These are phyloP conservation scores for Saccharomycopsis sp. DNA, from an alignment of 805 yeast genomes.

Conservation along the genomic window DNA sequence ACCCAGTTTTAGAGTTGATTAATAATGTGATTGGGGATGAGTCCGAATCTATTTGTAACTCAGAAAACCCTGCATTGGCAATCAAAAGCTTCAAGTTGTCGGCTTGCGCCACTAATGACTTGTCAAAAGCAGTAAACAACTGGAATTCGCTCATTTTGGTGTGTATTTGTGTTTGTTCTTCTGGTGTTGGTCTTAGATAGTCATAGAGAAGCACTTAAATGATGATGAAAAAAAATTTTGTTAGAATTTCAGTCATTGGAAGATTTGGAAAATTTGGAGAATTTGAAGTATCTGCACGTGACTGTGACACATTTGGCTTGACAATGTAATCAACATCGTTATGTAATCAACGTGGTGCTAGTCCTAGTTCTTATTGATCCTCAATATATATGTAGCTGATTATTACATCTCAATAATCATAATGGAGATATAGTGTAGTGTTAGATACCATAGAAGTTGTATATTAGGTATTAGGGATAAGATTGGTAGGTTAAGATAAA, in stretches of 20 bases:
- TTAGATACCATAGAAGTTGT: too few relatives aligned
- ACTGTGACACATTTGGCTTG: too few relatives aligned
- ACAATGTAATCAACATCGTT: not conserved
- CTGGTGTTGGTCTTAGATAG: too few relatives aligned
- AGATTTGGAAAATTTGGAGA: too few relatives aligned
- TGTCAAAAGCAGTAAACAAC: conserved; percentile 4
- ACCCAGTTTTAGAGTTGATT: conserved; percentile 33
- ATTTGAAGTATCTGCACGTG: not conserved
- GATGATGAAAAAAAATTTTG: not conserved
- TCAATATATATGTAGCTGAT: too few relatives aligned
- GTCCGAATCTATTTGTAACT: conserved; percentile 21
- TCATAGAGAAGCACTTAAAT: not conserved
- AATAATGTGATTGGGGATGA: conserved; percentile 22
- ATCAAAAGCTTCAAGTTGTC: conserved; percentile 19
- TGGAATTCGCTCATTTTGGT: conserved; percentile 4
- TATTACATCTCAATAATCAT: too few relatives aligned
- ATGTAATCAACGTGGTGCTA: not conserved
- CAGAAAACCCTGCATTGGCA: conserved; percentile 11
- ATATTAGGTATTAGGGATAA: too few relatives aligned
- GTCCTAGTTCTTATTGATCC: too few relatives aligned
- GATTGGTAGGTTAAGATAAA: too few relatives aligned
- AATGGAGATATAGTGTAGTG: too few relatives aligned
- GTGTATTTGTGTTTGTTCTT: too few relatives aligned
- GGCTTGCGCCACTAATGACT: conserved; percentile 1
- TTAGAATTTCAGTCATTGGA: not conserved